Percentiles rank a stretch among this genome's conserved stretches.
Conservation (phyloP, 2,329 filamentous ascomycete species). For the Xylariaceae sp. region DNA sequence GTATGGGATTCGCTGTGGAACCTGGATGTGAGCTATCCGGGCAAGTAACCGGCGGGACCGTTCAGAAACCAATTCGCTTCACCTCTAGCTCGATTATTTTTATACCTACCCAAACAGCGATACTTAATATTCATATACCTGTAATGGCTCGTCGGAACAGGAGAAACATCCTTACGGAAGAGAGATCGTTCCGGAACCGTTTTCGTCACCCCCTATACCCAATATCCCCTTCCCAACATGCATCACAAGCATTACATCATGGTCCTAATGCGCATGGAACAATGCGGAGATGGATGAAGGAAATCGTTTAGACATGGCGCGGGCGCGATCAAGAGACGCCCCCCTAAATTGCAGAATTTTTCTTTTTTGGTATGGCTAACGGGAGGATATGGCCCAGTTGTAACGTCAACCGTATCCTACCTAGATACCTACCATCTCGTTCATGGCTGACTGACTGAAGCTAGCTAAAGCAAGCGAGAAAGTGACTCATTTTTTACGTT, state of each 20-base stretch:
- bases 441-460: no score
- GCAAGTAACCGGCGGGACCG: conserved; percentile 35
- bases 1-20: conserved; percentile 61
- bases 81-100: background rate
- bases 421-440: background rate
- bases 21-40: conserved; percentile 49
- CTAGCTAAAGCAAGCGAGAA: no score
- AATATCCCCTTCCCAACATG: background rate
- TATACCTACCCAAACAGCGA: background rate
- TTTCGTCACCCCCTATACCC: no score
- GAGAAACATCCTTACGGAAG: background rate
- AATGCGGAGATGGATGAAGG: no score
- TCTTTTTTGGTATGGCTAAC: no score
- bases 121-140: background rate
- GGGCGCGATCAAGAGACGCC: no score
- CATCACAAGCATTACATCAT: no score
- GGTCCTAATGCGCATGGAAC: no score
- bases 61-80: background rate
- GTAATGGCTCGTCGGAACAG: background rate
- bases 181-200: background rate
- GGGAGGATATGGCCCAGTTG: no score
- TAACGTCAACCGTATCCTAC: background rate
- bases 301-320: no score
- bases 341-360: no score
- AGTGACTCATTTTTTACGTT: no score